A percentile compares a stretch with the other conserved stretches of the same genome.
Evolutionary conservation across 106 monocot genomes (phyloP).

Genomic region (Phalaenopsis equestris): DNA sequence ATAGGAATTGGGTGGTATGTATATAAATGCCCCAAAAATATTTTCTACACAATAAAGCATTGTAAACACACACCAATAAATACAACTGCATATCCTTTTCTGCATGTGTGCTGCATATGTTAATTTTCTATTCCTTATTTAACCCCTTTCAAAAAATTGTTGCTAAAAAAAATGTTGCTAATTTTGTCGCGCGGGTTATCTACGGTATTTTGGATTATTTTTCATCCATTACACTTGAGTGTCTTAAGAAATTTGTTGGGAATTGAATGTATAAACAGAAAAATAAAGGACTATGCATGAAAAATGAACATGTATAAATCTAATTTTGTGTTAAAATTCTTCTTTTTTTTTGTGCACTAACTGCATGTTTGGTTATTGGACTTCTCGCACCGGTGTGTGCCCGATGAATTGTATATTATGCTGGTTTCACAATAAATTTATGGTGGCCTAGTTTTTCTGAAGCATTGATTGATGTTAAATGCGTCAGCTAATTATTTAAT

Average conservation of each 20-base stretch:
- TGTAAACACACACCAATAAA: no score
- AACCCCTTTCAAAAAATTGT: neutral
- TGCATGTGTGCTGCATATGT: no score
- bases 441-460: neutral
- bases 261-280: neutral
- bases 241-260: neutral
- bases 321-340: neutral
- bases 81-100: no score
- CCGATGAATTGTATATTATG: neutral
- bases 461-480: neutral
- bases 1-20: no score
- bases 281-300: neutral
- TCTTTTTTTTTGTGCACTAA: neutral
- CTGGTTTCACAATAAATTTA: neutral
- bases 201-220: neutral
- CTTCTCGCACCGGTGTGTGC: neutral
- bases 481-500: neutral
- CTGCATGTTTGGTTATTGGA: neutral
- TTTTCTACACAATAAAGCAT: no score
- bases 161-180: neutral
- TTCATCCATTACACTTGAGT: neutral
- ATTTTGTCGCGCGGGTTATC: neutral
- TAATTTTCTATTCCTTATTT: no score
- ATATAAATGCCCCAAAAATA: no score
- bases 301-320: neutral